Conservation (phyloP, 768 basidiomycete species). For the Tephrocybe rancida region DNA sequence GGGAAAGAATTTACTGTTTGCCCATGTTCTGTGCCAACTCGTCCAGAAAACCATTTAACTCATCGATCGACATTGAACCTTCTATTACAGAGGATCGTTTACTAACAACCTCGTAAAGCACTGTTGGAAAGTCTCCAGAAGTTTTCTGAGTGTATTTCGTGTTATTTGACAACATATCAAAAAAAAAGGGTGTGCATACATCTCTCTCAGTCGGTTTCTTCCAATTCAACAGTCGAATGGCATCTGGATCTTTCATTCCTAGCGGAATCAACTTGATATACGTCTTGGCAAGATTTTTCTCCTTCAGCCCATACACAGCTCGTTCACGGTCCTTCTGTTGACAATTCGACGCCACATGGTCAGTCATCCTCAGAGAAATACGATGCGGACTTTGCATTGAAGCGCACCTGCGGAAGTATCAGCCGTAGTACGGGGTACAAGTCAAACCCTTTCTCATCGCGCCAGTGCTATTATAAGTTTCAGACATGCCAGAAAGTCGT, state of each 20-base stretch:
- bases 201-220: slow-evolving; percentile 75
- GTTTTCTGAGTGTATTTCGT: slow-evolving; percentile 46
- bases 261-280: slow-evolving; percentile 91
- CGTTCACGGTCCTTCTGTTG: slow-evolving; percentile 91
- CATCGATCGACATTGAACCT: slow-evolving; percentile 77
- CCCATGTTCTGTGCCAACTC: slow-evolving; percentile 72
- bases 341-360: background rate
- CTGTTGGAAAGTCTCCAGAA: slow-evolving; percentile 87
- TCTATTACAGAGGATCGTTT: slow-evolving; percentile 82
- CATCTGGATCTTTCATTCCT: slow-evolving; percentile 77
- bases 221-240: slow-evolving; percentile 86
- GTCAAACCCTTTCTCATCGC: slow-evolving; percentile 82
- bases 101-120: slow-evolving; percentile 84
- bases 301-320: slow-evolving; percentile 91
- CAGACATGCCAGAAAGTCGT: slow-evolving; percentile 4
- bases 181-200: slow-evolving; percentile 33
- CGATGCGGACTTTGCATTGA: background rate
- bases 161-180: slow-evolving; percentile 1
- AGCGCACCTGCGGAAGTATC: slow-evolving; percentile 81
- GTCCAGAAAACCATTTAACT: slow-evolving; percentile 81
- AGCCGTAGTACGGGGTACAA: slow-evolving; percentile 89
- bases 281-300: slow-evolving; percentile 90
- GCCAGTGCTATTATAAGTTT: slow-evolving; percentile 66
- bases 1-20: slow-evolving; percentile 59
- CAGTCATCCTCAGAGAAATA: background rate